Evolutionary conservation across 495 filamentous ascomycete genomes (phyloP).

Genomic region (Neurospora sp.): DNA sequence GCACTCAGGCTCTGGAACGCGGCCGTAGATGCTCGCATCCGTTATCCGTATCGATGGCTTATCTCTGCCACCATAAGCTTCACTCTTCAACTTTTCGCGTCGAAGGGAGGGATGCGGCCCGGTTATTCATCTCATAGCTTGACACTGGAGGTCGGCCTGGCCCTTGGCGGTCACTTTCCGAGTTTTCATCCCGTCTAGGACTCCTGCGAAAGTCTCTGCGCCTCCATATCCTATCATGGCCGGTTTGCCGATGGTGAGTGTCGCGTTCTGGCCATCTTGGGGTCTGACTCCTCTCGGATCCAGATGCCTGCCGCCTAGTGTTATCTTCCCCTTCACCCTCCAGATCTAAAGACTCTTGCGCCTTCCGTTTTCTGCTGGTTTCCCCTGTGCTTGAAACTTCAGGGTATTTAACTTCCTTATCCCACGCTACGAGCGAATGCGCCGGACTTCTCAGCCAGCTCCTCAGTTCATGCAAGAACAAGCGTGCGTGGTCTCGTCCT

Average conservation of each 20-base stretch:
- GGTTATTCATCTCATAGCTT: neutral
- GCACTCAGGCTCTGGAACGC: neutral
- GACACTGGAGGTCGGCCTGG: neutral
- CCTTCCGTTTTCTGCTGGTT: neutral
- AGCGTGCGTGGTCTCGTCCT: conserved; percentile 60
- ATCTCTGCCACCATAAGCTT: neutral
- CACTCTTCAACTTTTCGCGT: neutral
- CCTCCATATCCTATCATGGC: neutral
- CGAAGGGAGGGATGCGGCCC: neutral
- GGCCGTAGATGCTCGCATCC: neutral
- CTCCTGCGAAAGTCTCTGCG: neutral
- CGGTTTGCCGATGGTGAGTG: neutral
- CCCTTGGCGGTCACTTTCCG: neutral
- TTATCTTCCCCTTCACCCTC: neutral
- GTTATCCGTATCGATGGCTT: neutral
- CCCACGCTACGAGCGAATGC: conserved; percentile 60
- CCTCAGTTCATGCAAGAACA: conserved; percentile 79
- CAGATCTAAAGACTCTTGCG: neutral
- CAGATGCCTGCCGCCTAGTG: neutral
- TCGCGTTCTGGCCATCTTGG: neutral
- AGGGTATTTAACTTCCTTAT: conserved; percentile 68
- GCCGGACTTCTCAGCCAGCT: conserved; percentile 77
- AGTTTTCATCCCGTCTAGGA: neutral
- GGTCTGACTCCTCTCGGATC: neutral
- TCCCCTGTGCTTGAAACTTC: neutral